Evolutionary conservation across 2,329 filamentous ascomycete genomes (phyloP).

Genomic region (Aureobasidium sp.): DNA sequence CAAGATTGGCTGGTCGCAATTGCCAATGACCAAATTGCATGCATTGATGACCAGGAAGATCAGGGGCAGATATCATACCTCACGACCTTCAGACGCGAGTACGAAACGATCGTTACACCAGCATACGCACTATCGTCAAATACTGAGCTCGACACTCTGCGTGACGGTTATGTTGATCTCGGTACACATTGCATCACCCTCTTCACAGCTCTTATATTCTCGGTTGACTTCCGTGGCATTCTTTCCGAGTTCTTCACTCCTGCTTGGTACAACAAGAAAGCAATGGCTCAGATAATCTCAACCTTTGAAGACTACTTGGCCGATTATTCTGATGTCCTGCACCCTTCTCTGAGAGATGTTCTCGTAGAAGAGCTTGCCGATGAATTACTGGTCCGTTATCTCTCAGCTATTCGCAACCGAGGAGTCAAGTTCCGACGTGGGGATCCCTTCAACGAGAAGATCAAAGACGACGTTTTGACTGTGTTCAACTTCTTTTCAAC

Average conservation of each 20-base stretch:
- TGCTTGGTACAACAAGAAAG: slow-evolving; percentile 76
- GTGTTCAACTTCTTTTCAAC: slow-evolving; percentile 82
- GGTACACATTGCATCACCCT: slow-evolving; percentile 85
- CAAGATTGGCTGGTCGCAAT: slow-evolving; percentile 93
- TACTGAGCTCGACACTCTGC: slow-evolving; percentile 63
- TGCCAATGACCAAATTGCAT: slow-evolving; percentile 97
- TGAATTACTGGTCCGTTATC: slow-evolving; percentile 79
- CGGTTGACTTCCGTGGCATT: slow-evolving; percentile 76
- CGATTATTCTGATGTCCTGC: slow-evolving; percentile 77
- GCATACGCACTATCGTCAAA: slow-evolving; percentile 67
- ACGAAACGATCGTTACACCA: slow-evolving; percentile 70
- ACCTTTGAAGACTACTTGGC: slow-evolving; percentile 91
- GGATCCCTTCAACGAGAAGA: slow-evolving; percentile 85
- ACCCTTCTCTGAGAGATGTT: slow-evolving; percentile 81
- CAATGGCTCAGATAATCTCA: slow-evolving; percentile 87
- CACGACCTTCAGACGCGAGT: slow-evolving; percentile 74
- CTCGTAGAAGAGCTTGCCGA: slow-evolving; percentile 90
- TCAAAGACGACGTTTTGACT: slow-evolving; percentile 84
- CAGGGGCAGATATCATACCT: slow-evolving; percentile 73
- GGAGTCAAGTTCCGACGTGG: slow-evolving; percentile 70
- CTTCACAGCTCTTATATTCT: slow-evolving; percentile 81
- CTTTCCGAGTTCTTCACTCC: slow-evolving; percentile 85
- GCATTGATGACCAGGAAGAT: slow-evolving; percentile 74
- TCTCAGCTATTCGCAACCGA: slow-evolving; percentile 78
- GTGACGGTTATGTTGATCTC: slow-evolving; percentile 90